Evolutionary conservation across 1,284 basidiomycete species (phyloP), one percentile per base, ranked within the genome.

Genomic region (Mycena citricolor): DNA sequence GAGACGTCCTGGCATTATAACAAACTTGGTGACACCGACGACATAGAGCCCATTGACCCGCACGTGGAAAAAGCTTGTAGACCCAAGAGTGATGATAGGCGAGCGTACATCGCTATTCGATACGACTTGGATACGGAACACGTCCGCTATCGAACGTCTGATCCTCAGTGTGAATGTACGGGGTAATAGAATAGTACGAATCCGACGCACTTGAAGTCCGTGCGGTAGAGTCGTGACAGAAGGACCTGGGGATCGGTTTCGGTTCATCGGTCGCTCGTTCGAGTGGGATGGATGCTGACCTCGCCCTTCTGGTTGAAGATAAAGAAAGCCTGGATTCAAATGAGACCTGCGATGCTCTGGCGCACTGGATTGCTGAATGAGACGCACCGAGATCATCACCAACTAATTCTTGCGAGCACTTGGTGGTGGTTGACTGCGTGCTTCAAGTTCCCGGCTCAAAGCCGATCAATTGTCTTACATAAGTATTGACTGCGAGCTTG

Each of bases 281-380:
- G 19, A 8, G 13, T n/a, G 17, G 16, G 22, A 45, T n/a, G n/a
- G n/a, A n/a, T n/a, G n/a, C 77, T 46, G 56, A 93, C 91, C 80
- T 97, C 94, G 62, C 94, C 94, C 68, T 97, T 97, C 68, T 93
- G 90, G 62, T 95, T 97, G 77, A 97, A 97, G 53, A 97, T 90
- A 70, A 97, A 97, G 81, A 97, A 94, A 40, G 91, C 94, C 51
- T 53, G 30, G 24, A n/a, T n/a, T n/a, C n/a, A n/a, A n/a, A n/a
- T n/a, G n/a, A n/a, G n/a, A n/a, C n/a, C n/a, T n/a, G n/a, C n/a
- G n/a, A n/a, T n/a, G n/a, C n/a, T n/a, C n/a, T n/a, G n/a, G n/a
- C n/a, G n/a, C n/a, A n/a, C n/a, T n/a, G n/a, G n/a, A n/a, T n/a
- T n/a, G n/a, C n/a, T n/a, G n/a, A n/a, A n/a, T n/a, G n/a, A n/a